Evolutionary conservation across 2,329 filamentous ascomycete genomes (phyloP).

Genomic region (Stagonosporopsis chrysanthemi): DNA sequence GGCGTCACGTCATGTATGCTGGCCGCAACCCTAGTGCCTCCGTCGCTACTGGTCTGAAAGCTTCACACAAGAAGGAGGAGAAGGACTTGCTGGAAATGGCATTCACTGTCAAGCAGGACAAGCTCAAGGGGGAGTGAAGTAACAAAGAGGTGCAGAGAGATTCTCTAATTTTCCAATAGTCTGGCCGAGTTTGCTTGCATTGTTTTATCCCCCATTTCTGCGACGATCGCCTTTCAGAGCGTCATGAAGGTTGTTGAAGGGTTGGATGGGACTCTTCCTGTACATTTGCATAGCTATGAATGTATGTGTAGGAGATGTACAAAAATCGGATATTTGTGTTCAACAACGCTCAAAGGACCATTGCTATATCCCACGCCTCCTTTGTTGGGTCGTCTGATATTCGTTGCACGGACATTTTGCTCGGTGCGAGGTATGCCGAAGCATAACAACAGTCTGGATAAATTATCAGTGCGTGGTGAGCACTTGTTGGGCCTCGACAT

Average conservation of each 20-base stretch:
- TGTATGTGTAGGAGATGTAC: constrained; percentile 43
- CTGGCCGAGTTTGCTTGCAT: constrained; percentile 24
- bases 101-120: constrained; percentile 69
- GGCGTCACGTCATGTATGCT: constrained; percentile 96
- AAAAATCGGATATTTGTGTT: constrained; percentile 31
- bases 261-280: constrained; percentile 28
- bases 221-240: constrained; percentile 12
- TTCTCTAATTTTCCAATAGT: constrained; percentile 16
- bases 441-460: not conserved
- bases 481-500: constrained; percentile 6
- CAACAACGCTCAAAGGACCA: not conserved
- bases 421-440: constrained; percentile 25
- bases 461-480: constrained; percentile 6
- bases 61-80: constrained; percentile 89
- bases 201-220: constrained; percentile 27
- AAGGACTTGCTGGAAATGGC: constrained; percentile 76
- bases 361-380: not conserved
- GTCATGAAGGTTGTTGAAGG: constrained; percentile 15
- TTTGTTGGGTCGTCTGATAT: not conserved
- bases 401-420: constrained; percentile 10
- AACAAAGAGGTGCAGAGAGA: not conserved
- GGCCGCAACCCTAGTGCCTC: constrained; percentile 92
- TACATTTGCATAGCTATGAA: constrained; percentile 40
- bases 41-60: constrained; percentile 92
- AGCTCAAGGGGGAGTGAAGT: constrained; percentile 68